phyloP scores from a whole-genome alignment of 257 asterid genomes.

The Fraxinus quadrangulata region DNA sequence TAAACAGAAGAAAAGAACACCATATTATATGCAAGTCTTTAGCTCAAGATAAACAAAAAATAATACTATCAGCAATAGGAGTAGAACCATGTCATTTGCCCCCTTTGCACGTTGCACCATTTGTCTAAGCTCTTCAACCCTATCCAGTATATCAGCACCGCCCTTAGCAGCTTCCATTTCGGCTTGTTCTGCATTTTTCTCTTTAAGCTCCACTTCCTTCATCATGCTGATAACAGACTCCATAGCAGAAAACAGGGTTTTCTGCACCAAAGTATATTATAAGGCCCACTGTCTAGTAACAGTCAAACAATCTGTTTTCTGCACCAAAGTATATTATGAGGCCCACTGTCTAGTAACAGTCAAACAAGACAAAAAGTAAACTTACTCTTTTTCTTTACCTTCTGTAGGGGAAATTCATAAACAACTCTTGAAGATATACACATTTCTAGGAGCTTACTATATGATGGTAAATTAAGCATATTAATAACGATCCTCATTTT shows the following conservation, averaged over 20 bases:
- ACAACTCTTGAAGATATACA: background rate
- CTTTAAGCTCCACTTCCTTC: constrained; percentile 78
- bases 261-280: constrained; percentile 41
- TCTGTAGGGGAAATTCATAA: background rate
- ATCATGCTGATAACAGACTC: constrained; percentile 67
- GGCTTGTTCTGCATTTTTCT: constrained; percentile 69
- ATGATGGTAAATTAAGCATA: background rate
- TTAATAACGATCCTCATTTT: background rate
- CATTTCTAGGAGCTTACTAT: background rate
- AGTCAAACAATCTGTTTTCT: too few relatives aligned
- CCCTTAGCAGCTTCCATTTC: constrained; percentile 69
- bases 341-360: background rate
- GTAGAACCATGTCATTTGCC: constrained; percentile 72
- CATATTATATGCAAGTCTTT: background rate
- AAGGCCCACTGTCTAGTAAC: constrained; percentile 16
- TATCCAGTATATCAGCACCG: constrained; percentile 42
- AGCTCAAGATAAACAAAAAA: constrained; percentile 5
- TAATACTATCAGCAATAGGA: constrained; percentile 25
- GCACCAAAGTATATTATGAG: constrained; percentile 27
- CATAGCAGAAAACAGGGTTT: constrained; percentile 65
- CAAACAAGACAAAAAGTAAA: background rate
- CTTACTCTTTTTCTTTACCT: background rate
- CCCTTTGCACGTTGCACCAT: constrained; percentile 64
- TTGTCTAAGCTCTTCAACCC: constrained; percentile 62
- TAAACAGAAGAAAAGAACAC: constrained; percentile 16